Evolutionary conservation across 495 filamentous ascomycete genomes (phyloP).

Genomic region (Daldinia childiae): DNA sequence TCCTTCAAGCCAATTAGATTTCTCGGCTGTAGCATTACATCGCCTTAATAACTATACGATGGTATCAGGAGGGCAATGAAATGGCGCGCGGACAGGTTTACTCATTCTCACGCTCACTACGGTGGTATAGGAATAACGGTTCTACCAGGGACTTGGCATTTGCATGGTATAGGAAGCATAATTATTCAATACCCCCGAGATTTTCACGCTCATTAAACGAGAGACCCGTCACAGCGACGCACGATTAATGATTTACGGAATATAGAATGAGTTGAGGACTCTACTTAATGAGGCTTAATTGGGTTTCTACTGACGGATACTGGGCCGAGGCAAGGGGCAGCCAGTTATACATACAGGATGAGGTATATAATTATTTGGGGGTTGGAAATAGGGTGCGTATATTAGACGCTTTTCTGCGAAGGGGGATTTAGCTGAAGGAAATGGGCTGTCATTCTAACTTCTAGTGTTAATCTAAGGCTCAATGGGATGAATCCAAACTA

Average conservation of each 20-base stretch:
- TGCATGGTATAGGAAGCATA: slow-evolving; percentile 8
- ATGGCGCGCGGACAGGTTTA: slow-evolving; percentile 3
- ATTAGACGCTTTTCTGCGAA: neutral
- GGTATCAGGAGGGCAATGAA: neutral
- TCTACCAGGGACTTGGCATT: slow-evolving; percentile 18
- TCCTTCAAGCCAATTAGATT: slow-evolving; percentile 30
- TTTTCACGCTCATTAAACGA: slow-evolving; percentile 33
- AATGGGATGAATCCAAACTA: neutral
- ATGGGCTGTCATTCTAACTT: neutral
- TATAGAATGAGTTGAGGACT: slow-evolving; percentile 6
- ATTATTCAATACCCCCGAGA: slow-evolving; percentile 26
- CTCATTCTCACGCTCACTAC: slow-evolving; percentile 17
- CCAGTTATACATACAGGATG: slow-evolving; percentile 18
- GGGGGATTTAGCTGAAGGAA: neutral
- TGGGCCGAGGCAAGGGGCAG: neutral
- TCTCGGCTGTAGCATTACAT: slow-evolving; percentile 1
- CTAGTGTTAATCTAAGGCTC: neutral
- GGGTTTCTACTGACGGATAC: neutral
- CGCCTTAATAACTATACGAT: slow-evolving; percentile 14
- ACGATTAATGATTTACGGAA: slow-evolving; percentile 15
- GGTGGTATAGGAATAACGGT: slow-evolving; percentile 9
- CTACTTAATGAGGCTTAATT: slow-evolving; percentile 24
- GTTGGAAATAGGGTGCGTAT: neutral
- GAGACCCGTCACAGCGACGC: slow-evolving; percentile 6
- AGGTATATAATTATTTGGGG: slow-evolving; percentile 25